Percentiles rank a stretch among this genome's conserved stretches.
These are phyloP conservation scores for Salvia splendens DNA, from an alignment of 257 asterid species.

Conservation along the genomic window DNA sequence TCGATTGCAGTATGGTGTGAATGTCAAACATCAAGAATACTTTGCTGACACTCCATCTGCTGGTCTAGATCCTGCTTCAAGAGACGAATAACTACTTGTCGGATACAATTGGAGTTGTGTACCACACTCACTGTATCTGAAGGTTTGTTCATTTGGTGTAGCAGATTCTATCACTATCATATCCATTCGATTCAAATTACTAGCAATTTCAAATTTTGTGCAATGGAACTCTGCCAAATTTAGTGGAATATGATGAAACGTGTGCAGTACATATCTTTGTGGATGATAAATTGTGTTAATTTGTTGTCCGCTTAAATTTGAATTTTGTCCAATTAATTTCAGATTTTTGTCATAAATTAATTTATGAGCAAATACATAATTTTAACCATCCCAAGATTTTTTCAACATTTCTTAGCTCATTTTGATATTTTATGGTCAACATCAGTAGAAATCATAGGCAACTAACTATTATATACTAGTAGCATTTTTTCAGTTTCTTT, in stretches of 20 bases:
- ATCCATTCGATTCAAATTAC: slow-evolving; percentile 1
- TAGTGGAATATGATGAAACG: background rate
- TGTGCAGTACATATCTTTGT: slow-evolving; percentile 23
- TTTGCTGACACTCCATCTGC: slow-evolving; percentile 91
- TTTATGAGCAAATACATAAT: too few species aligned
- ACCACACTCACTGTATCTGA: background rate
- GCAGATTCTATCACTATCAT: background rate
- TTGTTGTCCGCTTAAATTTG: background rate
- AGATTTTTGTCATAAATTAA: too few species aligned
- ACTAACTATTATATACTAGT: too few species aligned
- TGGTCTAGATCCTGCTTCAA: slow-evolving; percentile 70
- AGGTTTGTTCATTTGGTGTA: slow-evolving; percentile 8
- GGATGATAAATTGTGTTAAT: slow-evolving; percentile 6
- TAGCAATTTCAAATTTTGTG: background rate
- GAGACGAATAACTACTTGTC: slow-evolving; percentile 55
- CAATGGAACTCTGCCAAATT: slow-evolving; percentile 14
- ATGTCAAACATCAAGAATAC: slow-evolving; percentile 93
- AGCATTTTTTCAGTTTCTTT: too few species aligned
- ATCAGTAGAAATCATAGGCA: too few species aligned
- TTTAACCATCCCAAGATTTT: too few species aligned
- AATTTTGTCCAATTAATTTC: background rate
- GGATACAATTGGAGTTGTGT: background rate
- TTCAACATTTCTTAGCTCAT: too few species aligned
- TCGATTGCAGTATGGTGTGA: slow-evolving; percentile 80
- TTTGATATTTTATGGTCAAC: too few species aligned